A percentile compares a stretch with the other conserved stretches of the same genome.
Evolutionary conservation across 2,329 filamentous ascomycete genomes (phyloP).

Genomic region (Periconia sp.): DNA sequence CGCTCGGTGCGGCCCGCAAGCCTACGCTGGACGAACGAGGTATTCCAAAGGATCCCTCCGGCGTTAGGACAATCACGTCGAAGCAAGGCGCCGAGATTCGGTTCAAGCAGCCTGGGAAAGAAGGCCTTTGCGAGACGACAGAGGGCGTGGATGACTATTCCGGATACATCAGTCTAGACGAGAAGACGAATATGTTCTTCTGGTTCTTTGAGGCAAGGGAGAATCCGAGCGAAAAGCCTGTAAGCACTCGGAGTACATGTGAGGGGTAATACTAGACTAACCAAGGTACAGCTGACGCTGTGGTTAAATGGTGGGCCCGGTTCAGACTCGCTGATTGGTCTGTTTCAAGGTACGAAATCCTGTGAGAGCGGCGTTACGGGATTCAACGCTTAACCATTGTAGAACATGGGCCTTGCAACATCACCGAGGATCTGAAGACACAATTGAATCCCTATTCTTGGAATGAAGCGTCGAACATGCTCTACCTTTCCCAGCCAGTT

Average conservation of each 20-base stretch:
- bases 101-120: constrained; percentile 45
- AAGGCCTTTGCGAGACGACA: constrained; percentile 51
- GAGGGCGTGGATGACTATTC: constrained; percentile 46
- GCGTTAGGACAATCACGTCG: constrained; percentile 41
- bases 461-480: constrained; percentile 48
- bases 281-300: constrained; percentile 38
- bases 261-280: constrained; percentile 51
- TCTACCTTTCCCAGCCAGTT: constrained; percentile 48
- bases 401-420: constrained; percentile 54
- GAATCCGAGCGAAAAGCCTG: constrained; percentile 43
- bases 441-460: constrained; percentile 47
- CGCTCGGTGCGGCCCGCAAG: constrained; percentile 25
- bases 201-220: constrained; percentile 58
- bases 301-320: constrained; percentile 64
- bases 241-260: constrained; percentile 34
- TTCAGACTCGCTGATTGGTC: constrained; percentile 59
- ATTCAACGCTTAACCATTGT: not conserved
- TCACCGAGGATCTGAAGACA: constrained; percentile 47
- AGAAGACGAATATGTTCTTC: constrained; percentile 49
- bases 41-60: constrained; percentile 38
- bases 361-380: not conserved
- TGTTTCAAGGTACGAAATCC: constrained; percentile 54
- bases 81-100: constrained; percentile 40
- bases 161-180: constrained; percentile 44
- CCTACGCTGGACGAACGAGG: constrained; percentile 33